Evolutionary conservation across 2,329 filamentous ascomycete species (phyloP).

Genomic region (Bertia moriformis): DNA sequence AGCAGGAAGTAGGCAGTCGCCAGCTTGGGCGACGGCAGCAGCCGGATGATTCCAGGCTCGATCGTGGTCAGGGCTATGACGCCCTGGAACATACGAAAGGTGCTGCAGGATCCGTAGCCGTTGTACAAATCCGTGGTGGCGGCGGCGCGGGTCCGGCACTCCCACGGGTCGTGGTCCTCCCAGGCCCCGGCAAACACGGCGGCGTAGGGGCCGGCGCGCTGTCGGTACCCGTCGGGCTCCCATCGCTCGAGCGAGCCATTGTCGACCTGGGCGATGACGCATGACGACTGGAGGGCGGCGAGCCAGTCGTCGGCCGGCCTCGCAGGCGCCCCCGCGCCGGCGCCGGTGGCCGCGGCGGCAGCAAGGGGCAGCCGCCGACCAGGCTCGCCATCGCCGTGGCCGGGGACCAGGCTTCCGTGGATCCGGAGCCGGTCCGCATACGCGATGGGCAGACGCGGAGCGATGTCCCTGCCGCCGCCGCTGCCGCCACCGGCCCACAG

Average conservation of each 20-base stretch:
- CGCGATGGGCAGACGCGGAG: constrained; percentile 44
- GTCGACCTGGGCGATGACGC: constrained; percentile 52
- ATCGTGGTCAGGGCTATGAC: constrained; percentile 37
- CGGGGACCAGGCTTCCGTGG: constrained; percentile 33
- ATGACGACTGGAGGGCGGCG: constrained; percentile 23
- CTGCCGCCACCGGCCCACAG: constrained; percentile 36
- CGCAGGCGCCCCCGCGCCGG: constrained; percentile 5
- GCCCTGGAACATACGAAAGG: constrained; percentile 45
- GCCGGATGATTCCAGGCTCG: constrained; percentile 28
- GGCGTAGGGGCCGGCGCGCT: constrained; percentile 38
- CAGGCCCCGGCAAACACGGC: constrained; percentile 35
- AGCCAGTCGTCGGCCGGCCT: constrained; percentile 21
- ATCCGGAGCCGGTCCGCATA: constrained; percentile 60
- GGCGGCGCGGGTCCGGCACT: constrained; percentile 33
- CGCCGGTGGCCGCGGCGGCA: constrained; percentile 11
- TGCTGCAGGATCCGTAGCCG: constrained; percentile 38
- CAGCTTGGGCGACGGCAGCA: constrained; percentile 31
- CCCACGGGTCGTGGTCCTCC: constrained; percentile 42
- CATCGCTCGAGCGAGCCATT: constrained; percentile 59
- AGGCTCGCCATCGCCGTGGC: constrained; percentile 11
- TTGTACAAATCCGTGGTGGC: constrained; percentile 42
- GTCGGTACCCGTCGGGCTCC: constrained; percentile 56
- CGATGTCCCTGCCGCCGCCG: constrained; percentile 35
- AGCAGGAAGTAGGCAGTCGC: constrained; percentile 30
- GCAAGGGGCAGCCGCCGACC: constrained; percentile 13